Percentiles rank a stretch among this genome's conserved stretches.
Evolutionary conservation across 2,329 filamentous ascomycete species (phyloP).

Genomic region (Alternaria triticina): DNA sequence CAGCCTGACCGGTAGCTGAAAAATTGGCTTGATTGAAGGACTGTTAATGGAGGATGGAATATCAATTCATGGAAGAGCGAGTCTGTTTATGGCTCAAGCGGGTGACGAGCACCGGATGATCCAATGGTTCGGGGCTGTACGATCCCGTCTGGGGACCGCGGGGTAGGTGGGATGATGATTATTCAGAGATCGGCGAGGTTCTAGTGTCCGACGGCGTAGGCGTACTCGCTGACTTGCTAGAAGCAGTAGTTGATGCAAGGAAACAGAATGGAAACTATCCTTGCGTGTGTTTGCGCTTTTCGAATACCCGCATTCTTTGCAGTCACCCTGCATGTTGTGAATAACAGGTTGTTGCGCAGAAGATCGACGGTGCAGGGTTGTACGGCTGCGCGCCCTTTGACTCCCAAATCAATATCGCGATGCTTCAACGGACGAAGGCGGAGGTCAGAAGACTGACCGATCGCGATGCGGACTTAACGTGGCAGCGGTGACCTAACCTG

Average conservation of each 20-base stretch:
- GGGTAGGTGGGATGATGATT: conserved; percentile 19
- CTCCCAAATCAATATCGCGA: conserved; percentile 1
- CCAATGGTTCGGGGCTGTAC: conserved; percentile 18
- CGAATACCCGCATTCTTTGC: neutral
- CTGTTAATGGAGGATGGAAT: conserved; percentile 8
- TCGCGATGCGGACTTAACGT: neutral
- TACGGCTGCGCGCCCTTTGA: neutral
- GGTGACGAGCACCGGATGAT: conserved; percentile 13
- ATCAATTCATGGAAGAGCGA: neutral
- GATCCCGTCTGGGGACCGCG: conserved; percentile 19
- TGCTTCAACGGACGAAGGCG: neutral
- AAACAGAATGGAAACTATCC: neutral
- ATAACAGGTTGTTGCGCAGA: neutral
- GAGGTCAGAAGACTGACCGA: neutral
- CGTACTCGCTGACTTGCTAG: neutral
- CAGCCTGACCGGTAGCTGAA: conserved; percentile 6
- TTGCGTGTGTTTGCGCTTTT: neutral
- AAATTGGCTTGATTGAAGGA: conserved; percentile 15
- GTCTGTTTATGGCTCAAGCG: conserved; percentile 6
- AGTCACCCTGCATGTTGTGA: conserved; percentile 10
- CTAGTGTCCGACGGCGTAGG: conserved; percentile 1
- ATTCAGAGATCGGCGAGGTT: conserved; percentile 20
- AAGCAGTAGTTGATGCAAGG: neutral
- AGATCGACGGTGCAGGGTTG: conserved; percentile 1
- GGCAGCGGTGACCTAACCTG: neutral